A percentile compares a stretch with the other conserved stretches of the same genome.
These are phyloP conservation scores for Lentinula sp. DNA, from an alignment of 768 basidiomycete genomes.

Conservation along the genomic window DNA sequence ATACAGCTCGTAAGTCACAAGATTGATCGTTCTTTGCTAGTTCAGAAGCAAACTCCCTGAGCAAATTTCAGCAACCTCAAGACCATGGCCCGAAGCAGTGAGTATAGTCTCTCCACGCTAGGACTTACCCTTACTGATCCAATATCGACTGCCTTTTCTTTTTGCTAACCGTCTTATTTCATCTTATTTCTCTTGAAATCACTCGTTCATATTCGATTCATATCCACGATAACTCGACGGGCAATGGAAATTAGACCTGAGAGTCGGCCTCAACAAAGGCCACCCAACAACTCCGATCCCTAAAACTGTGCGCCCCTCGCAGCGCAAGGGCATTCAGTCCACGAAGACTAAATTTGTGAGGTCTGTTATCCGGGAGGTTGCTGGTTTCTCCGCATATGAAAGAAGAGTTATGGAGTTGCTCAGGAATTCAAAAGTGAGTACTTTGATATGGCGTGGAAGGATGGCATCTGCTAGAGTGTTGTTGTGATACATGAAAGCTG, in stretches of 20 bases:
- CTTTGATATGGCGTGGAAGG: background rate
- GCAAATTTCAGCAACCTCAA: slow-evolving; percentile 31
- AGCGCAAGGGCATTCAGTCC: slow-evolving; percentile 89
- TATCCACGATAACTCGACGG: slow-evolving; percentile 7
- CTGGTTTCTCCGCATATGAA: slow-evolving; percentile 97
- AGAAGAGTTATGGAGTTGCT: slow-evolving; percentile 96
- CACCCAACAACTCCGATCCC: slow-evolving; percentile 83
- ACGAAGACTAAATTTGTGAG: slow-evolving; percentile 92
- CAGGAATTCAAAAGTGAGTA: slow-evolving; percentile 90
- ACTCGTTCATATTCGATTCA: background rate
- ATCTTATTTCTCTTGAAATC: background rate
- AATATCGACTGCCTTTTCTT: background rate
- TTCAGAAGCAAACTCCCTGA: slow-evolving; percentile 7
- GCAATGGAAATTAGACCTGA: slow-evolving; percentile 52
- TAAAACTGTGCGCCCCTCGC: slow-evolving; percentile 69
- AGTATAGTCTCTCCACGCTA: slow-evolving; percentile 21
- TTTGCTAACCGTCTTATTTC: too few relatives aligned
- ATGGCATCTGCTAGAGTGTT: background rate
- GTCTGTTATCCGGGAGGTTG: slow-evolving; percentile 92
- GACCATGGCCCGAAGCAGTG: slow-evolving; percentile 77
- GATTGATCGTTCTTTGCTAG: background rate
- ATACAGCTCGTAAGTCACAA: background rate
- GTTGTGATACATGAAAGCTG: background rate
- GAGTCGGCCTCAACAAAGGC: slow-evolving; percentile 82
- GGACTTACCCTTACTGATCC: background rate